Conservation (phyloP, 2,329 filamentous ascomycete species). For the Fusarium oxysporum region DNA sequence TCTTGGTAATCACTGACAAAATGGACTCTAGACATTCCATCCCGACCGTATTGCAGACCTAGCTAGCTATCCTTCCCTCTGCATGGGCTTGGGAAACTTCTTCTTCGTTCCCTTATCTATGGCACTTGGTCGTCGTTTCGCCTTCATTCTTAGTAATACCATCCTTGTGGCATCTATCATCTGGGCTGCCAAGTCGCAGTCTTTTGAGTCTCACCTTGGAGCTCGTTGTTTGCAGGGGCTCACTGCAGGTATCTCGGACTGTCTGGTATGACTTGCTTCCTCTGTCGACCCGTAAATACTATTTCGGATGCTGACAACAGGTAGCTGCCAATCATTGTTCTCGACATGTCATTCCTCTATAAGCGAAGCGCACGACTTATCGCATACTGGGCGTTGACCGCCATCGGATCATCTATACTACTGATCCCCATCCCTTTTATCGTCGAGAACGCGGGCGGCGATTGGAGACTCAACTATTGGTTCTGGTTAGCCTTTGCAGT, state of each 20-base stretch:
- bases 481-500: background rate
- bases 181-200: background rate
- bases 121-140: background rate
- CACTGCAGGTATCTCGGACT: background rate
- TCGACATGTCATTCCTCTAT: background rate
- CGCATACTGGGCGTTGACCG: background rate
- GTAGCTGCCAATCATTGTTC: background rate
- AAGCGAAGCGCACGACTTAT: background rate
- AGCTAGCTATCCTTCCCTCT: background rate
- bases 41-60: background rate
- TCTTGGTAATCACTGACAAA: background rate
- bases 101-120: background rate
- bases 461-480: background rate
- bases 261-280: background rate
- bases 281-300: too few relatives aligned
- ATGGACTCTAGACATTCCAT: background rate
- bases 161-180: background rate
- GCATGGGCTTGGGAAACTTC: background rate
- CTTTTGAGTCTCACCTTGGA: background rate
- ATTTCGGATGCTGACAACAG: too few relatives aligned
- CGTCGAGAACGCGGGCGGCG: background rate
- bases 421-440: fast-evolving
- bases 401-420: background rate
- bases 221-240: background rate
- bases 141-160: background rate